Base-by-base conservation (phyloP, 2,329 filamentous ascomycete genomes). In the Diplodia sapinea region DNA sequence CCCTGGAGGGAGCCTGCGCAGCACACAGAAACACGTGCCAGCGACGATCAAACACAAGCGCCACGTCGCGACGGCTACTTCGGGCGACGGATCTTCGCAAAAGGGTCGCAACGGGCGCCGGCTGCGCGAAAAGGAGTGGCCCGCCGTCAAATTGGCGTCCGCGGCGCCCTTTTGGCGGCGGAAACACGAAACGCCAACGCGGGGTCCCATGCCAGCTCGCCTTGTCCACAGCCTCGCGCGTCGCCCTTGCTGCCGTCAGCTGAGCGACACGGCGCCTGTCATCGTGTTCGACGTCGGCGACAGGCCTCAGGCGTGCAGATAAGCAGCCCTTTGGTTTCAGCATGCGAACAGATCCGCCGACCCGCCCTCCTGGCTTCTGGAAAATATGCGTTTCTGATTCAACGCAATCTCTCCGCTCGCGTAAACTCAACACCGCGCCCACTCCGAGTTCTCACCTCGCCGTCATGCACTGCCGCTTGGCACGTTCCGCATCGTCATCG, bases 281-380 rank as follows among this genome's bases (percentile, higher is more conserved):
- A 26, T 9, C 31, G 31, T 33, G 31, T 33, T 33, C 56, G 43
- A 40, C 33, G n/a, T 29, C 38, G 33, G 23, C 13, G 38, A 15
- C 11, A 1, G 7, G 13, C 15, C 15, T 50, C 40, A 62, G 43
- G 47, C 47, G 59, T 38, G 59, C 59, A 63, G 59, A 51, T 63
- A 63, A 63, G 59, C 59, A 63, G 59, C 59, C 59, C 17, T 23
- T 31, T 23, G 11, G 59, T 63, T 63, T 63, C 59, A 63, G 43
- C 59, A 29, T 51, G 43, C 59, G 29, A 63, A 52, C 36, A 50
- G 40, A 43, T 59, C 26, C 36, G 56, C 57, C 40, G 29, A 50
- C 33, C 26, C 40, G 29, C 26, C 59, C 43, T 63, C 59, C 59
- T 49, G 59, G 43, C 36, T 63, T 50, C 59, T 51, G 43, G 59